Base-by-base conservation (phyloP, 768 basidiomycete species). In the Panaeolus cyanescens region DNA sequence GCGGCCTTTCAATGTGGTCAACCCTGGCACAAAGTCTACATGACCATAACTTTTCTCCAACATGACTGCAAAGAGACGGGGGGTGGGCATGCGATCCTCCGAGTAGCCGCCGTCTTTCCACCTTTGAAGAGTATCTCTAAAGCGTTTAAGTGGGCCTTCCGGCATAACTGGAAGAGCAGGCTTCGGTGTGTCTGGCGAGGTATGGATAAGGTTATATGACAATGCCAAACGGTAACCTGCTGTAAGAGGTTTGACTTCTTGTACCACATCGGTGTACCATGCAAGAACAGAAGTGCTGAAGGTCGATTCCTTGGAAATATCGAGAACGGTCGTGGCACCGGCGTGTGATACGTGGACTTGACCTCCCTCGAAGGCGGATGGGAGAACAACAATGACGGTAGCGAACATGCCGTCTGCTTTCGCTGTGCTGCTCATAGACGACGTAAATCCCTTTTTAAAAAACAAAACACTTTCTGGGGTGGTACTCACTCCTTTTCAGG, bases 231-330 rank as follows among this genome's bases (percentile, higher is more conserved):
- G 79, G 57, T 79, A 80, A 5, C 83, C 82, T 17, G 75, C 74
- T 2, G 75, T 77, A 32, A 83, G 69, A 2, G 77, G 77, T 59
- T 79, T 79, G 57, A 83, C 74, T 69, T 80, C 78, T 67, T 82
- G 79, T 53, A 63, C 67, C 28, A 81, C 80, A 58, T 80, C 81
- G 33, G 79, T 80, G 65, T 83, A 82, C 81, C 83, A 85, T 1
- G 80, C 72, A 8, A 82, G 69, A 6, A 79, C 66, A 1, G 75
- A 68, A 0, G 78, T 80, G 5, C 63, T 61, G 6, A 68, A 54
- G 1, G 66, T 36, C 22, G 78, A 77, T 6, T 58, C 58, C 1
- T 59, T 7, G 7, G 75, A 65, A 5, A 72, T 60, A 63, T 82
- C 77, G 63, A 81, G 72, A 12, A 72, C 65, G 45, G 68, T 59